Evolutionary conservation across 495 filamentous ascomycete genomes (phyloP).

Genomic region (Annulohypoxylon moriforme): DNA sequence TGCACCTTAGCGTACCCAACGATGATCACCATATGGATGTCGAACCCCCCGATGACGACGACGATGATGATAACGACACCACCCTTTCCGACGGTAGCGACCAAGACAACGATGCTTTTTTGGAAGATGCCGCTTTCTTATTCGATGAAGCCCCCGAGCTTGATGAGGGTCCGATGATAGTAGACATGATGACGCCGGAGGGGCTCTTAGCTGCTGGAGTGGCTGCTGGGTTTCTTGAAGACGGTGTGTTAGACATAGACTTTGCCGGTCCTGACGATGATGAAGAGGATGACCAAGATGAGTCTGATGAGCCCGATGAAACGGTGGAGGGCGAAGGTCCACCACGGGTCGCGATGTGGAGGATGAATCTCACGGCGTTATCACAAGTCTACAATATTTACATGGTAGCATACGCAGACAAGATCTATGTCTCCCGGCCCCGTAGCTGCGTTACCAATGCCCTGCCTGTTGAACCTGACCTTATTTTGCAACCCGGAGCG

Average conservation of each 20-base stretch:
- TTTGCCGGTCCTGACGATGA: not conserved
- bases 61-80: constrained; percentile 18
- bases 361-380: constrained; percentile 62
- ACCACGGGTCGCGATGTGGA: constrained; percentile 51
- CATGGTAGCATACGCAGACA: constrained; percentile 77
- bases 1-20: not conserved
- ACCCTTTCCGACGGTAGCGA: constrained; percentile 35
- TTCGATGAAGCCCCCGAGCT: not conserved
- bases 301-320: not conserved
- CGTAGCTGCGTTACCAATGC: constrained; percentile 69
- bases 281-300: not conserved
- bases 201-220: not conserved
- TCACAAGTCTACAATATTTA: constrained; percentile 70
- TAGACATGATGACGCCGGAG: not conserved
- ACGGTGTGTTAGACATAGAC: not conserved
- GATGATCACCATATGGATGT: constrained; percentile 18
- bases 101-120: constrained; percentile 7
- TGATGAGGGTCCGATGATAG: not conserved
- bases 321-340: constrained; percentile 36
- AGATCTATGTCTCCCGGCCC: constrained; percentile 81
- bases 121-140: not conserved
- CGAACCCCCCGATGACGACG: constrained; percentile 35
- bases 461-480: constrained; percentile 68
- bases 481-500: constrained; percentile 73
- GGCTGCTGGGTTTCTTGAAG: not conserved